Base-by-base conservation (phyloP, 2,329 filamentous ascomycete species). In the Claviceps quebecensis region DNA sequence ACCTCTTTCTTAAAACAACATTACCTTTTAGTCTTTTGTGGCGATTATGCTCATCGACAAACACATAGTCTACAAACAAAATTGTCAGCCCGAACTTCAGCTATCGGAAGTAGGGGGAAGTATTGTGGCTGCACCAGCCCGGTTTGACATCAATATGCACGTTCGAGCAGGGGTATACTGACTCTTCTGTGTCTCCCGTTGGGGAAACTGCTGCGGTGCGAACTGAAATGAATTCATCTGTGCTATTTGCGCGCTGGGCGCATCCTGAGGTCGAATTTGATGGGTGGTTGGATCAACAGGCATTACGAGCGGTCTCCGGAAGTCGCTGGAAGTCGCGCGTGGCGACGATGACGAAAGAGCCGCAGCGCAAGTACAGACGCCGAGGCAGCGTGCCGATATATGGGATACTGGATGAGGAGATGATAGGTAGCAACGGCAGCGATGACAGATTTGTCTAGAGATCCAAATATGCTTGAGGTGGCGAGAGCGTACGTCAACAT, bases 11-110 rank as follows among this genome's bases (percentile, higher is more conserved):
- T 8, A 29, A 37, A 16, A 14, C 16, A 38, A 16, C n/a, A 44
- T 11, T 78, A 93, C 88, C 88, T 77, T 97, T 97, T 56, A 97
- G 73, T 60, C 91, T 81, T 71, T 97, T 97, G 70, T 97, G 93
- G 57, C 93, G 85, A 72, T 97, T 97, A 69, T 97, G 93, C 68
- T 97, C 91, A 68, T 97, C 91, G 53, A 97, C 93, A 65, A 97
- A 97, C 61, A 97, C 93, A 86, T 96, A 97, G 67, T 96, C 90
- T 52, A 56, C 51, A 51, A 17, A 56, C 19, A 34, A 17, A 16
- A 43, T 45, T 16, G 47, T 46, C 44, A 50, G 43, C 43, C n/a
- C 22, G n/a, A 17, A n/a, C n/a, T 36, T 17, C 23, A n/a, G 37
- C 13, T 29, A 39, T 14, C 45, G 45, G 14, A 40, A 23, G 40